Evolutionary conservation across 148 eudicot species (phyloP), one percentile per base, ranked within the genome.

Genomic region (Fagopyrum tataricum): DNA sequence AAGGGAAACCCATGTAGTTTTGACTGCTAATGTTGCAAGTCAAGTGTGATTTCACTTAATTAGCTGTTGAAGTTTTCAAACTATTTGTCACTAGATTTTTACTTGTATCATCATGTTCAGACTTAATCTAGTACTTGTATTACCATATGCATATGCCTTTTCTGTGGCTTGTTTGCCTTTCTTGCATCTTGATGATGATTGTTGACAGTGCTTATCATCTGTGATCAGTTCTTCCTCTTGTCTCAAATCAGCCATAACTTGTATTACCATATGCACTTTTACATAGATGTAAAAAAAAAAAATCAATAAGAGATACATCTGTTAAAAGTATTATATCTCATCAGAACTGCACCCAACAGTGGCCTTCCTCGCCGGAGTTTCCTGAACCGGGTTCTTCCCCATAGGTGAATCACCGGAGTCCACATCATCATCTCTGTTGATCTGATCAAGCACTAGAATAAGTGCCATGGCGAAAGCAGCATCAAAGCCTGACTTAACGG

Each of bases 381-480:
- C 15, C 18, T 26, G 62, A 6, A 31, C 37, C 37, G 37, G 37
- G 37, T 31, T 31, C 37, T 31, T 0, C 37, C 1, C 37, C 37
- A 31, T 3, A 44, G 11, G 47, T 44, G 49, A 0, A 46, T 10
- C 49, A 2, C 12, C 49, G 49, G 17, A 6, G 40, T 26, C 42
- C 20, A 4, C 44, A 9, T 26, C 81, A 40, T 48, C 77, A 20
- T 82, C 79, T 67, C 76, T 39, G 4, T 15, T 10, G 44, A 93
- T 91, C 71, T 89, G 95, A 75, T 93, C 98, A 37, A 93, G 84
- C 0, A 88, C 85, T 1, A 93, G 81, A 1, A 93, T 85, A 6
- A 93, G 79, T n/a, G 90, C 95, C 98, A 93, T 91, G 5, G 91
- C 95, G 15, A 93, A 93, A 31, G 95, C 90, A 1, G 83, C 79